Evolutionary conservation across 2,329 filamentous ascomycete species (phyloP), one percentile per base, ranked within the genome.

Genomic region (Pseudocercospora fijiensis): DNA sequence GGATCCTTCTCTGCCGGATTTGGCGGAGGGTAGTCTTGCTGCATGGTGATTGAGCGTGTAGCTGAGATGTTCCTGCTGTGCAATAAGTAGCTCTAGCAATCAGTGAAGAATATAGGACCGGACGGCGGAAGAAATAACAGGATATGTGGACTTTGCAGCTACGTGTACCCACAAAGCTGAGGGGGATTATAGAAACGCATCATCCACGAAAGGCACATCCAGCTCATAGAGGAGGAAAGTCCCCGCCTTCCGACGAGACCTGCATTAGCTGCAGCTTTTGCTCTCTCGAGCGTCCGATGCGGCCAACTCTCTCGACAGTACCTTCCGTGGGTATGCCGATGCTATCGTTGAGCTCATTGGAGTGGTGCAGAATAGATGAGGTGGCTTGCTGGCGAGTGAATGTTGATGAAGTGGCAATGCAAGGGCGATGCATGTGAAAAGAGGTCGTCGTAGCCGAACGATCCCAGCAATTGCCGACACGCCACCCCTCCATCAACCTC

Each of bases 1-100:
- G 74, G 73, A 62, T 75, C 72, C 24, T 68, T 70, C 70, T 70
- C 70, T 16, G 49, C 69, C 18, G 45, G 43, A 8, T 56, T 58
- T 27, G 33, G 56, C n/a, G 56, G 56, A 47, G 56, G 56, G 16
- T 53, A 53, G 49, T 53, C 49, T 53, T 53, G 49, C 24, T 53
- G 49, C 49, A 53, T 53, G 16, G 20, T 53, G 49, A 30, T 26
- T n/a, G 16, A 26, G 26, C 26, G 26, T 16, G 7, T 53, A n/a
- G 49, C 20, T 28, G 20, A 53, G 16, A 16, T n/a, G 20, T 27
- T 52, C 6, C 24, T 24, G 20, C 5, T 24, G 27, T 26, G 10
- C 24, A 4, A 24, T 28, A 28, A 49, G 33, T 37, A 37, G 33
- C 33, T 37, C 33, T 37, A 5, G 30, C 30, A 33, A 33, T 33